Evolutionary conservation across 2,329 filamentous ascomycete species (phyloP), one percentile per base, ranked within the genome.

Genomic region (Chrysoporthe cubensis): DNA sequence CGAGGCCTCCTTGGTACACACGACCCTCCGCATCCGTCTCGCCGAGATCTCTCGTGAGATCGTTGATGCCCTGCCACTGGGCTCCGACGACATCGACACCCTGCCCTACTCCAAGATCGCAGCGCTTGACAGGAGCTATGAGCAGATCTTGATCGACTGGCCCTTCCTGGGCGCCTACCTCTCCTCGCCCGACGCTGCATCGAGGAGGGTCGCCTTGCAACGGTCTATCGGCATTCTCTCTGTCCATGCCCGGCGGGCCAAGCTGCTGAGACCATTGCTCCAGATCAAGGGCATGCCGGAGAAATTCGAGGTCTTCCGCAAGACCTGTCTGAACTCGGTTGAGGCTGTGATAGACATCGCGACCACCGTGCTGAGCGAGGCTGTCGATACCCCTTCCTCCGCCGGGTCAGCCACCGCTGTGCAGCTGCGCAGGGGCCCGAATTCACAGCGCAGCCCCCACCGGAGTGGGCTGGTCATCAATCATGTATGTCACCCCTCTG

Each of bases 61-160:
- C 3, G 65, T 72, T 5, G 74, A 75, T 34, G 68, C 71, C 18
- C 66, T 70, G 14, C 52, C 63, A 16, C 63, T 67, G 4, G 68
- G 68, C 9, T 61, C 54, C 5, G 62, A 57, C 21, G 63, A 68
- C 42, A 59, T 68, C 14, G 73, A 74, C 37, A 71, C 68, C 37
- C 69, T 69, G 1, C 70, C 73, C 6, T 71, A 72, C 34, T 57
- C 66, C n/a, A 71, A 59, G 16, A 71, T 73, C 11, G 18, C 68
- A 6, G 69, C 68, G 14, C 57, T 75, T 14, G 73, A 75, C 46
- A n/a, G 44, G 7, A 68, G 73, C 21, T 75, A 73, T 32, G 67
- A 72, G 64, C 65, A 69, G 8, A 64, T 67, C 3, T 37, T 75
- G 5, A 44, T 42, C 9, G 65, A 68, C 13, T 66, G 71, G 11